A percentile compares a stretch with the other conserved stretches of the same genome.
Evolutionary conservation across 78 protist species (phyloP).

Genomic region (Speleostelium caveatum): DNA sequence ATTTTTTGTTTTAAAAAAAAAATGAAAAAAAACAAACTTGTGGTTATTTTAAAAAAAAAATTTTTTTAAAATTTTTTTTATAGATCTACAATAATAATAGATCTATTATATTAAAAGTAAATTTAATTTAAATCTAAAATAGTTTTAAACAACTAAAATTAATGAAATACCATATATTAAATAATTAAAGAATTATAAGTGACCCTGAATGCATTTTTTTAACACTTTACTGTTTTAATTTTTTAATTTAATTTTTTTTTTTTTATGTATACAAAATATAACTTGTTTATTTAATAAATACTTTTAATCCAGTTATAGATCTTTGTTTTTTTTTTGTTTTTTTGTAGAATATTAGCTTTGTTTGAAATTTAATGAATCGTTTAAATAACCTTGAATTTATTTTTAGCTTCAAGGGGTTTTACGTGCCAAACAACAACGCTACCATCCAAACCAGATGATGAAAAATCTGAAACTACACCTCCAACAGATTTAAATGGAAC

Average conservation of each 20-base stretch:
- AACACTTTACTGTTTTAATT: not conserved
- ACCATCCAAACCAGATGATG: conserved; percentile 91
- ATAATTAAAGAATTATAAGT: not conserved
- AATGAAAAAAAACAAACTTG: not conserved
- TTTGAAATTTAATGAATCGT: not conserved
- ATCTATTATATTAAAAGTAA: too few species aligned
- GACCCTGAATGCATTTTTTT: not conserved
- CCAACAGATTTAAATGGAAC: conserved; percentile 66
- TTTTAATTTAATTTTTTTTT: not conserved
- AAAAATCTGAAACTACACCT: conserved; percentile 77
- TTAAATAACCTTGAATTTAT: conserved; percentile 63
- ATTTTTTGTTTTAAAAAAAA: not conserved
- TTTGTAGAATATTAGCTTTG: not conserved
- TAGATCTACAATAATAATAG: not conserved
- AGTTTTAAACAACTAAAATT: too few species aligned
- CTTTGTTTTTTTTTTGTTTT: not conserved
- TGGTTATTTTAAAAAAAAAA: not conserved
- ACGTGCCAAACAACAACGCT: conserved; percentile 86
- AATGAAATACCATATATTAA: not conserved
- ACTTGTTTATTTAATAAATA: not conserved
- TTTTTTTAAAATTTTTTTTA: not conserved
- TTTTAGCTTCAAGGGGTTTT: conserved; percentile 63
- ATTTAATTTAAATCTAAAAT: too few species aligned
- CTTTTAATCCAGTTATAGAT: not conserved
- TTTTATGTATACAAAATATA: not conserved